phyloP scores from a whole-genome alignment of 2,329 filamentous ascomycete species.

The Colletotrichum sp. region DNA sequence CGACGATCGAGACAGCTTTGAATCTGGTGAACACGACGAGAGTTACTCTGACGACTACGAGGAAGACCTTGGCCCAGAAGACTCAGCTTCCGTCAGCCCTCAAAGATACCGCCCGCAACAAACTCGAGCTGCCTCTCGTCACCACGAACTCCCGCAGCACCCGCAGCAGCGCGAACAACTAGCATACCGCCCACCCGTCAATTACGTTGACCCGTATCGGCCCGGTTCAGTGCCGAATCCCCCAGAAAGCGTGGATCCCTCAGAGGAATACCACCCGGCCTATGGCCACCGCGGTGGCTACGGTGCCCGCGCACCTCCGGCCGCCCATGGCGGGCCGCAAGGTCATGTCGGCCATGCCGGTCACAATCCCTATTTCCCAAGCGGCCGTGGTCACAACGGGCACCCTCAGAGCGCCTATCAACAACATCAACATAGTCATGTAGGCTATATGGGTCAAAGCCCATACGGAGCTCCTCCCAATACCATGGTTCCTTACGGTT shows the following conservation, averaged over 20 bases:
- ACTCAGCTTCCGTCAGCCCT: slow-evolving; percentile 60
- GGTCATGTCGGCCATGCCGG: slow-evolving; percentile 24
- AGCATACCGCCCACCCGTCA: slow-evolving; percentile 1
- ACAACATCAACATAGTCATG: slow-evolving; percentile 41
- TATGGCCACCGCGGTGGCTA: slow-evolving; percentile 39
- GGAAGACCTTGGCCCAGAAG: slow-evolving; percentile 50
- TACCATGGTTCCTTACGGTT: slow-evolving; percentile 54
- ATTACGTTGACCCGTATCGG: slow-evolving; percentile 37
- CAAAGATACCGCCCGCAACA: slow-evolving; percentile 27
- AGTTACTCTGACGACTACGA: slow-evolving; percentile 36
- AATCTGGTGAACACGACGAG: slow-evolving; percentile 28
- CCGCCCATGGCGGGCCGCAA: slow-evolving; percentile 20
- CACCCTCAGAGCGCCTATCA: slow-evolving; percentile 40
- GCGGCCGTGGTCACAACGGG: slow-evolving; percentile 16
- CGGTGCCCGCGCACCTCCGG: slow-evolving; percentile 11
- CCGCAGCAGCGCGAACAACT: slow-evolving; percentile 27
- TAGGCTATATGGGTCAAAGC: slow-evolving; percentile 39
- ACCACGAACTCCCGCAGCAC: slow-evolving; percentile 30
- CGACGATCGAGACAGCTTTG: slow-evolving; percentile 35
- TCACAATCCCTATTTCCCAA: slow-evolving; percentile 1
- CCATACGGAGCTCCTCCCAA: slow-evolving; percentile 37
- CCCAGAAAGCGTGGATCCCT: slow-evolving; percentile 68
- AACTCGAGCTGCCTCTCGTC: slow-evolving; percentile 22
- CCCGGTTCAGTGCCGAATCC: slow-evolving; percentile 52
- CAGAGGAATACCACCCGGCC: slow-evolving; percentile 61